Evolutionary conservation across 163 green algal genomes (phyloP), one percentile per base, ranked within the genome.

Genomic region (Scenedesmus sp.): DNA sequence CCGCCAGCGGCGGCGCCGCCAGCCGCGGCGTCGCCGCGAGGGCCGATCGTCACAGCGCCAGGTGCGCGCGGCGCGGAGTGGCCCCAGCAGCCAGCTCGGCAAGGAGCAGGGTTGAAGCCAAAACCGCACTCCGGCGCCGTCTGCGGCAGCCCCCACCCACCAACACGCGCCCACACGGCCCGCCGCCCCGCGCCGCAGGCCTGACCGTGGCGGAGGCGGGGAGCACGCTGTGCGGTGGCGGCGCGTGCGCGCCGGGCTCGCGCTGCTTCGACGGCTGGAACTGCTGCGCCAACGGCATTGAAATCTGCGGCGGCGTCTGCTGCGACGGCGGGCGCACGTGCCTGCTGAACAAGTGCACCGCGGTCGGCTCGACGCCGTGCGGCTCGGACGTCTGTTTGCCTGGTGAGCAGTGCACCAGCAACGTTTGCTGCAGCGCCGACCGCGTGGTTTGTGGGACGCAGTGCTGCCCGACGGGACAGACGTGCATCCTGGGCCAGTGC

Each of bases 191-290:
- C n/a, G n/a, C n/a, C n/a, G n/a, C n/a, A n/a, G 67, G 67, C 9
- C n/a, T 76, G 2, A 54, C 39, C 2, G 64, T 77, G 57, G 69
- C 69, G 24, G 22, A 77, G 42, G 69, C 69, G 7, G 69, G 69
- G 53, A 77, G 69, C 54, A 77, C 54, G 2, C 3, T 77, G 29
- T 77, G 69, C 48, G 69, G 69, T 20, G 17, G 33, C 44, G 69
- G 69, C 28, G 69, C 31, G 1, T 77, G 69, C 15, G 20, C 53
- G 4, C 53, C 69, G 17, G 69, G 69, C 14, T 36, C 57, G 26
- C 69, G 69, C 36, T 77, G 69, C 54, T 77, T 77, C 47, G 53
- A 73, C 24, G 44, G 64, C 29, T 77, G 53, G 53, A 77, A 67
- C 54, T 77, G 69, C 69, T 77, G 69, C 26, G 18, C 39, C 24